Base-by-base conservation (phyloP, 768 basidiomycete species). In the Exidia glandulosa region DNA sequence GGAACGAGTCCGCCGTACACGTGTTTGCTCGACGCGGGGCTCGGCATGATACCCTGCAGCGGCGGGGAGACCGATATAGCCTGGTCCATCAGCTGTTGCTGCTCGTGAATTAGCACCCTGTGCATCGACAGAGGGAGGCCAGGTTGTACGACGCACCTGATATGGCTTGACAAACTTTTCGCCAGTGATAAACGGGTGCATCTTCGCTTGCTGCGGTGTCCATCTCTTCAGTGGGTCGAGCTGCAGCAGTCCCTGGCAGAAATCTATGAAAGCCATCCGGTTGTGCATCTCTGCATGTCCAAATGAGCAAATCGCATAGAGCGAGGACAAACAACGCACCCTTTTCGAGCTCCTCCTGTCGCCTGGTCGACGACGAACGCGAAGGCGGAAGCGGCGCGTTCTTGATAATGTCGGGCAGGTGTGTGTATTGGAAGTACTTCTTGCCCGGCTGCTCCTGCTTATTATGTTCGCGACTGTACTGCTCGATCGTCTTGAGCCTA, bases 151-250 rank as follows among this genome's bases (percentile, higher is more conserved):
- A 75, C 86, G 69, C 74, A 89, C 90, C 69, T 83, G 80, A 73
- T 87, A 93, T 5, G 90, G 87, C 68, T 89, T 90, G 5, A 84
- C 86, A 69, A 87, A 96, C 69, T 94, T 94, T 73, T 98, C 96
- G 57, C 95, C 95, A 4, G 94, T 96, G 66, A 99, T 96, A 74
- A 98, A 99, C 2, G 96, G 96, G 71, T 99, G 96, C 67, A 89
- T 75, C 56, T 88, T 80, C 37, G 96, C 96, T 73, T 99, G 94
- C 68, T 96, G 93, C 29, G 96, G 95, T 12, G 94, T 87, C 96
- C 96, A 99, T 59, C 96, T 81, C 61, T 91, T 88, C 59, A 95
- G 85, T 19, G 96, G 95, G 68, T 98, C 93, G 74, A 99, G 75
- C 70, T 96, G 87, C 62, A 99, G 79, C 25, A 98, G 78, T 33